phyloP scores from a whole-genome alignment of 202 grass and related monocot species.

The Setaria italica region DNA sequence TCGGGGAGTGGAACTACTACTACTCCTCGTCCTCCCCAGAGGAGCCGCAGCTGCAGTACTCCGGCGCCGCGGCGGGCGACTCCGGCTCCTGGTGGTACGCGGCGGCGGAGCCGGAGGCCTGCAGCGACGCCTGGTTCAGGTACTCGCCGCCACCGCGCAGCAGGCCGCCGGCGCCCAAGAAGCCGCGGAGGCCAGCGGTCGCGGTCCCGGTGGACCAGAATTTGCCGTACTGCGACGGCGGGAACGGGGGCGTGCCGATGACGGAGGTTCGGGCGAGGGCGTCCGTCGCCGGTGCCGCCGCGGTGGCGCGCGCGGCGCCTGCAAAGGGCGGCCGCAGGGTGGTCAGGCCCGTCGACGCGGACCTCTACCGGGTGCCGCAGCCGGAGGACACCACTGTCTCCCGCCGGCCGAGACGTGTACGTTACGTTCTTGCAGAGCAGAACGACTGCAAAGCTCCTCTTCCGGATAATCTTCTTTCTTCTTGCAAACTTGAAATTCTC shows the following conservation, averaged over 20 bases:
- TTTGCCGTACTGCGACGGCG: neutral
- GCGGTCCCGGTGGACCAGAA: neutral
- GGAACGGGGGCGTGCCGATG: neutral
- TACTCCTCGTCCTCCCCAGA: conserved; percentile 17
- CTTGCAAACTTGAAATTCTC: neutral
- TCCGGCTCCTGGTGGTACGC: conserved; percentile 10
- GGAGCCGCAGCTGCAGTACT: neutral
- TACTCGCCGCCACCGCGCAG: conserved; percentile 18
- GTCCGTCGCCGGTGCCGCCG: neutral
- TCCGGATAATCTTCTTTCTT: neutral
- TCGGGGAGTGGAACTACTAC: conserved; percentile 62
- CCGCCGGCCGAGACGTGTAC: conserved; percentile 46
- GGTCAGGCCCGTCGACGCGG: conserved; percentile 52
- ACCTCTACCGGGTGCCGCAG: conserved; percentile 63
- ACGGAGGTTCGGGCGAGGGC: neutral
- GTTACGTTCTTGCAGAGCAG: neutral
- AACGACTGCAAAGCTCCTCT: neutral
- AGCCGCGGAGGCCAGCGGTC: neutral
- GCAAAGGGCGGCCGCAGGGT: conserved; percentile 15
- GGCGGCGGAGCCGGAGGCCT: conserved; percentile 22
- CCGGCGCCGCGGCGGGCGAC: neutral
- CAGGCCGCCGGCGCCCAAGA: neutral
- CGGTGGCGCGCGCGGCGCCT: neutral
- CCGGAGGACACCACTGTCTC: conserved; percentile 12
- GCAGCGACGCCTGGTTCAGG: conserved; percentile 42